Base-by-base conservation (phyloP, 2,329 filamentous ascomycete species). In the Alternaria longipes region DNA sequence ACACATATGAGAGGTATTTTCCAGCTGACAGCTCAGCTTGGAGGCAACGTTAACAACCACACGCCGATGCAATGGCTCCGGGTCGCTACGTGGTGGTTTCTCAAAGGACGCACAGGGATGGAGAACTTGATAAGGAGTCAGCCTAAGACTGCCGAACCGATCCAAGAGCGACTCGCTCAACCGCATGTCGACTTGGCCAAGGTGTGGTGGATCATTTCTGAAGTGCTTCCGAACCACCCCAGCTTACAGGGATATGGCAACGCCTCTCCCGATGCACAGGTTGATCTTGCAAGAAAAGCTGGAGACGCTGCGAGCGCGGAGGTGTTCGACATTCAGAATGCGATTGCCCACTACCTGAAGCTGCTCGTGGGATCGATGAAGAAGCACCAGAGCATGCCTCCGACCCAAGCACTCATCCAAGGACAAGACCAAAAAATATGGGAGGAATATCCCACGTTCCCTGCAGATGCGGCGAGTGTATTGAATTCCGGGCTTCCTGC, bases 131-230 rank as follows among this genome's bases (percentile, higher is more conserved):
- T 96, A 47, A 86, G 92, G 62, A 89, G 87, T 54, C 85, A 87
- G 7, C 85, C 89, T 30, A 80, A 82, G 36, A 83, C 79, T 42
- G 82, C 85, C 5, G 84, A 88, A 62, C 70, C 66, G 24, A 69
- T 85, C 83, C 65, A 81, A 85, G 83, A 78, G 64, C 75, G 76
- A 4, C 76, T 81, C 77, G 86, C 91, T 59, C 94, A 97, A 78
- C 90, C 92, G 1, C 93, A 96, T 70, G 86, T 94, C 1, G 92
- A 97, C 77, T 82, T 97, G 52, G 90, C 92, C 24, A 97, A 97
- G 77, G 85, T 89, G 0, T 90, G 92, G 76, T 97, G 94, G 93
- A 87, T 97, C n/a, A 60, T 83, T 6, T 75, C 74, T 5, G 79
- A 84, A 57, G 74, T 82, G 14, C 63, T 84, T 7, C 71, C 69